phyloP scores from a whole-genome alignment of 2,329 filamentous ascomycete genomes.

The Diaporthe sp. region DNA sequence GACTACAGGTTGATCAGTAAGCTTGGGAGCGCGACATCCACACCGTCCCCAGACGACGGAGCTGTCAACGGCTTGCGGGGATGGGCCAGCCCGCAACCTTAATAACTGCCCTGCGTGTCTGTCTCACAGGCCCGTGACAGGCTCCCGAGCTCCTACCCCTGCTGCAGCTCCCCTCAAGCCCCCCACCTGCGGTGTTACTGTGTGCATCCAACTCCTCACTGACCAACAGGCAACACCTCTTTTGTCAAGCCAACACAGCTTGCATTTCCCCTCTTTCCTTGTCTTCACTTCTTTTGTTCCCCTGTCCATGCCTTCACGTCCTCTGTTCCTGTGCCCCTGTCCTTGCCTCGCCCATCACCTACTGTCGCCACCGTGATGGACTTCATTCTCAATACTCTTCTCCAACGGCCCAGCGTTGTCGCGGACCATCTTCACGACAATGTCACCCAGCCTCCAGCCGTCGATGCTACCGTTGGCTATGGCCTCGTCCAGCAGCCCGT shows the following conservation, averaged over 20 bases:
- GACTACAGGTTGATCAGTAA: background rate
- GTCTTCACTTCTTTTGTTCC: background rate
- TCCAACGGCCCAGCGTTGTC: background rate
- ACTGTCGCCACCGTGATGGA: background rate
- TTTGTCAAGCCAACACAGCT: background rate
- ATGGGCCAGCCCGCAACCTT: background rate
- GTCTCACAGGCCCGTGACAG: background rate
- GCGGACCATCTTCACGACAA: constrained; percentile 3
- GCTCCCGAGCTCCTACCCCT: background rate
- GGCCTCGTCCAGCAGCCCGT: background rate
- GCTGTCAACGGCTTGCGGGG: background rate
- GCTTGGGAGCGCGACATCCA: background rate
- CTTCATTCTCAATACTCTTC: background rate
- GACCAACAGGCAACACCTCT: background rate
- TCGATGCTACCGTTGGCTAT: background rate
- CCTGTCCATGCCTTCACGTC: background rate
- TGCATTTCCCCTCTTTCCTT: background rate
- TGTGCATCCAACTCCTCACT: background rate
- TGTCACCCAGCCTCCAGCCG: background rate
- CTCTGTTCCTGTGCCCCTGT: too few species aligned
- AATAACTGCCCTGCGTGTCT: background rate
- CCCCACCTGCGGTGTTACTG: background rate
- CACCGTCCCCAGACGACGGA: too few species aligned
- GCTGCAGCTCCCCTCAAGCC: background rate
- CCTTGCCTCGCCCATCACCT: background rate